phyloP scores from a whole-genome alignment of 305 asterid genomes.

The Fraxinus sp. region DNA sequence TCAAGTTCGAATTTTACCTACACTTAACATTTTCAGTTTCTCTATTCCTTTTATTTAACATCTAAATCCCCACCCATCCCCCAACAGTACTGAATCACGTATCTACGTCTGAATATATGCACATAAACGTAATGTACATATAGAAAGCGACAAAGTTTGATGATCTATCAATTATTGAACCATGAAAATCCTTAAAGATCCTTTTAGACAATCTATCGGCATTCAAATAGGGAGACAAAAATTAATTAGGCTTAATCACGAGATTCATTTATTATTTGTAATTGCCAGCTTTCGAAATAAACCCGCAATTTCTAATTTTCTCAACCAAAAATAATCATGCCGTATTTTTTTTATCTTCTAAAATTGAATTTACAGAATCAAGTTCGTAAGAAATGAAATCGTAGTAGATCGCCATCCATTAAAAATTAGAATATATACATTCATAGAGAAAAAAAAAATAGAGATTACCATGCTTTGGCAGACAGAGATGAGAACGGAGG shows the following conservation, averaged over 20 bases:
- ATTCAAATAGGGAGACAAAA: background rate
- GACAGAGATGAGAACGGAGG: background rate
- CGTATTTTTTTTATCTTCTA: background rate
- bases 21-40: background rate
- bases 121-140: background rate
- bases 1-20: background rate
- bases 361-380: background rate
- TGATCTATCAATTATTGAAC: background rate
- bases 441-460: background rate
- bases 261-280: background rate
- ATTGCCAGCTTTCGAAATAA: background rate
- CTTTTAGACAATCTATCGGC: background rate
- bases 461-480: background rate
- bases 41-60: background rate
- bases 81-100: background rate
- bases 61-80: background rate
- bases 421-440: background rate
- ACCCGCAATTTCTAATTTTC: background rate
- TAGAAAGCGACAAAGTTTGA: background rate
- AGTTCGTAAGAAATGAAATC: background rate
- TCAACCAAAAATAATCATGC: background rate
- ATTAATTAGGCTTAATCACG: background rate
- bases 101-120: background rate
- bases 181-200: background rate
- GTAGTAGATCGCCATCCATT: background rate